Evolutionary conservation across 2,329 filamentous ascomycete species (phyloP).

Genomic region (Colletotrichum camelliae): DNA sequence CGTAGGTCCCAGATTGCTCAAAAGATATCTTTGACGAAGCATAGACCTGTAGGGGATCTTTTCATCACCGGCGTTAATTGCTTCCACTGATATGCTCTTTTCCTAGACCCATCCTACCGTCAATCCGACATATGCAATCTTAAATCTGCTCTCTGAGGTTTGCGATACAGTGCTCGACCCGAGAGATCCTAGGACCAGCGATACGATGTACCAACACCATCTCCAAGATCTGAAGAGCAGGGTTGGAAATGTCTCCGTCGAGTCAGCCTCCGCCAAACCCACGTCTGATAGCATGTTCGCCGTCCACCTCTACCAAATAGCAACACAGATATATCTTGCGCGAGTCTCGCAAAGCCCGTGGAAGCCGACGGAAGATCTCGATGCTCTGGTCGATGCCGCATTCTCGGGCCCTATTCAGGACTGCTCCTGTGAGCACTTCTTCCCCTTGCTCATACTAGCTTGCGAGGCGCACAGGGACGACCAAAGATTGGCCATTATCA

Average conservation of each 20-base stretch:
- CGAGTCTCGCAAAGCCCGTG: constrained; percentile 25
- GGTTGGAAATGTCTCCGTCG: neutral
- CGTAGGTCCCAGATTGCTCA: neutral
- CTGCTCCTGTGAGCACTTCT: constrained; percentile 35
- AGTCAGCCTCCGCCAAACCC: neutral
- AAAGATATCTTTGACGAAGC: neutral
- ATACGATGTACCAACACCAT: neutral
- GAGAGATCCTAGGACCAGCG: neutral
- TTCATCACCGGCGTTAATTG: neutral
- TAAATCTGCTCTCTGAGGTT: neutral
- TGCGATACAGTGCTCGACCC: neutral
- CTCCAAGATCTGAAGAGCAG: neutral
- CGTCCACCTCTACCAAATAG: neutral
- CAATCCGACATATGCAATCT: neutral
- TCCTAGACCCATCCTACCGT: neutral
- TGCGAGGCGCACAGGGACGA: constrained; percentile 39
- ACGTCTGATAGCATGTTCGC: neutral
- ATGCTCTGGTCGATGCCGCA: neutral
- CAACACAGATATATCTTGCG: neutral
- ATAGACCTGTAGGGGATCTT: neutral
- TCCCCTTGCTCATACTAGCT: constrained; percentile 38
- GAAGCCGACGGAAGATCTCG: constrained; percentile 24
- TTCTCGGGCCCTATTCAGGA: constrained; percentile 24
- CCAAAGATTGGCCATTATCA: constrained; percentile 32
- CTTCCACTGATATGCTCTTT: neutral